phyloP scores from a whole-genome alignment of 257 asterid genomes.

The Nicotiana tabacum region DNA sequence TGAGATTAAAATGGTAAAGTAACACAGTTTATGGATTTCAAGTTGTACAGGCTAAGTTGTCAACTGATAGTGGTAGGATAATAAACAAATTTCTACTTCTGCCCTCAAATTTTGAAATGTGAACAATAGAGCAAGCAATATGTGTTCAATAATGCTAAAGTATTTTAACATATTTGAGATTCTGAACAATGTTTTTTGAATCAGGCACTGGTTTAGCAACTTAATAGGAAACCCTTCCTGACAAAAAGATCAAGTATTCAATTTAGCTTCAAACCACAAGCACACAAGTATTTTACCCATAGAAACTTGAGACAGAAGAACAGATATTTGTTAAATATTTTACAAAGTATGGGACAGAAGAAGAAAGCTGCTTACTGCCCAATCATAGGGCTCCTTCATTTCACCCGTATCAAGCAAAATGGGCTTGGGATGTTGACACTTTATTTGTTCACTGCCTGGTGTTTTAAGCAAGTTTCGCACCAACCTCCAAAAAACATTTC shows the following conservation, averaged over 20 bases:
- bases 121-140: neutral
- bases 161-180: neutral
- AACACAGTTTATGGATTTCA: neutral
- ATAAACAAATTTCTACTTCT: neutral
- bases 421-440: conserved; percentile 89
- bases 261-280: neutral
- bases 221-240: neutral
- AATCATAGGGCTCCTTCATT: conserved; percentile 90
- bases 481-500: conserved; percentile 88
- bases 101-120: neutral
- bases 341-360: neutral
- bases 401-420: conserved; percentile 97
- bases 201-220: neutral
- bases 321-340: neutral
- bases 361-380: conserved; percentile 78
- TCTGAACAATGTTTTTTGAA: neutral
- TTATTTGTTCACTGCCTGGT: conserved; percentile 67
- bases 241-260: neutral
- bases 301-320: conserved; percentile 1
- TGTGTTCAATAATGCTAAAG: neutral
- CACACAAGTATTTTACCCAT: neutral
- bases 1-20: neutral
- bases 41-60: neutral
- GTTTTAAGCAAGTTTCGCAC: conserved; percentile 79
- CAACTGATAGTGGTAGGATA: neutral